Base-by-base conservation (phyloP, 2,329 filamentous ascomycete genomes). In the Trichoderma afroharzianum region DNA sequence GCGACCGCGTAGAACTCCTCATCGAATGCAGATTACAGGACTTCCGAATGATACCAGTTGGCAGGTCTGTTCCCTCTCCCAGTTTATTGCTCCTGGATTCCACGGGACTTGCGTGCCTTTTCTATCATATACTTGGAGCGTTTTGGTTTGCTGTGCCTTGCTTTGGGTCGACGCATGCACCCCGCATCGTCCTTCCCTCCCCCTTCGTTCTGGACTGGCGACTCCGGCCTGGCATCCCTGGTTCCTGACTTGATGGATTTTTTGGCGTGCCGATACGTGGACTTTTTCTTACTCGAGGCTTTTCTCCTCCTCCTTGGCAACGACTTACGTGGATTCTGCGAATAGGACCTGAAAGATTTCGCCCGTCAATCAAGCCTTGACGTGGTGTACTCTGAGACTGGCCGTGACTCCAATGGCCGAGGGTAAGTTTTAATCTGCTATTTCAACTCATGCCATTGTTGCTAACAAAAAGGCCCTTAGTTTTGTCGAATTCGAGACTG, bases 321-420 rank as follows among this genome's bases (percentile, higher is more conserved):
- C 88, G 85, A 94, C 93, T 95, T 93, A 96, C 92, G 88, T 88
- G 89, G 88, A 89, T 84, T 88, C 87, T 90, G 88, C 88, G 86
- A 91, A 85, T 94, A 99, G 96, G 96, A 99, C 84, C 91, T 99
- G 69, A 99, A 99, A 93, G 96, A 99, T 83, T 99, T 99, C 84
- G 96, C 96, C 74, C 94, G 96, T 81, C 93, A 97, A 83, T 97
- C 95, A 82, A 94, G 94, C 83, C 89, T 97, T 83, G 96, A 98
- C 82, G 96, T 99, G 76, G 96, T 99, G 79, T 99, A 97, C 82
- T 98, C 95, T 75, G 96, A 99, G 85, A 97, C 97, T 73, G 92
- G 91, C 78, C 94, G 95, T 79, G 95, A 97, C 81, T 92, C 92
- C 76, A 94, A 97, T 81, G 94, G 94, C 76, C 93, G 93, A 89